Percentiles rank a stretch among this genome's conserved stretches.
phyloP scores from a whole-genome alignment of 2,329 filamentous ascomycete species.

The Kalaharituber pfeilii region DNA sequence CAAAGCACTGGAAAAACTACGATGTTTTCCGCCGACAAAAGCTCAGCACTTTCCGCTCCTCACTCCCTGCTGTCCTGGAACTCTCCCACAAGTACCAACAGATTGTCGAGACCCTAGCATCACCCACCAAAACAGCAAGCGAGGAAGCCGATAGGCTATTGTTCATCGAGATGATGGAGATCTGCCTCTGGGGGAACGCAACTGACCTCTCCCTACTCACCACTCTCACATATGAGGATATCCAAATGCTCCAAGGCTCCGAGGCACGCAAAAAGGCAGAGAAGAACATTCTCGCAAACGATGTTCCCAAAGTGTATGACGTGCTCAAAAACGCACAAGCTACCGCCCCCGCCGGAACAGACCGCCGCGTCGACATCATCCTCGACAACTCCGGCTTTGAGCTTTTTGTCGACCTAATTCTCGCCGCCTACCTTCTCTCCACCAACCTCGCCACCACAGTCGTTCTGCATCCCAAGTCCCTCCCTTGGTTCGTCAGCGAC shows the following conservation, averaged over 20 bases:
- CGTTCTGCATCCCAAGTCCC: slow-evolving; percentile 79
- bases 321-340: slow-evolving; percentile 37
- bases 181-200: slow-evolving; percentile 93
- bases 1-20: slow-evolving; percentile 71
- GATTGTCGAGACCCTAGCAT: slow-evolving; percentile 34
- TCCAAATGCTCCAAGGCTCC: slow-evolving; percentile 86
- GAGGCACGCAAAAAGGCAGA: slow-evolving; percentile 72
- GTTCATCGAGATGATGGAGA: slow-evolving; percentile 87
- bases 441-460: slow-evolving; percentile 71
- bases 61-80: slow-evolving; percentile 68
- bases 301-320: slow-evolving; percentile 56
- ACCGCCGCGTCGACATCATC: slow-evolving; percentile 77
- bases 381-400: slow-evolving; percentile 97
- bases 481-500: slow-evolving; percentile 97
- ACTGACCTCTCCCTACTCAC: slow-evolving; percentile 86
- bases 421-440: slow-evolving; percentile 77
- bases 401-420: slow-evolving; percentile 81
- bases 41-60: slow-evolving; percentile 79
- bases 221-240: slow-evolving; percentile 80
- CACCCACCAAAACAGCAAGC: slow-evolving; percentile 9
- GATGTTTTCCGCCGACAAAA: slow-evolving; percentile 85
- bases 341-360: slow-evolving; percentile 21
- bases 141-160: slow-evolving; percentile 53
- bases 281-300: slow-evolving; percentile 81
- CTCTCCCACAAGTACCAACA: slow-evolving; percentile 63